These are phyloP conservation scores for Clohesyomyces aquaticus DNA, from an alignment of 495 filamentous ascomycete genomes.

Conservation along the genomic window DNA sequence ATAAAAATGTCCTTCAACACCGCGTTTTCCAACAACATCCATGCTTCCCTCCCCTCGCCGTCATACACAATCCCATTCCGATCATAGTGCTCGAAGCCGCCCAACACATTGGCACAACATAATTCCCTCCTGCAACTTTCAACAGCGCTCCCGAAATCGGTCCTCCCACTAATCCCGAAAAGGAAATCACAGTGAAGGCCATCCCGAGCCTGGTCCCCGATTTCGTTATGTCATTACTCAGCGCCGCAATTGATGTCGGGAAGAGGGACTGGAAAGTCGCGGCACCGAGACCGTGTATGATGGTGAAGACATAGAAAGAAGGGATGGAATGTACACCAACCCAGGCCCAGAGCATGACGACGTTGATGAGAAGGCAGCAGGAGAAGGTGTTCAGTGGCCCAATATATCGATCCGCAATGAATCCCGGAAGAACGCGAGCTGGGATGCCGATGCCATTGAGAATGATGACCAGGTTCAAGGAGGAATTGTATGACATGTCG, in stretches of 20 bases:
- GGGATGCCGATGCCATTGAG: conserved; percentile 71
- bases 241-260: conserved; percentile 61
- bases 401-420: conserved; percentile 63
- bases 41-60: conserved; percentile 19
- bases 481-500: conserved; percentile 56
- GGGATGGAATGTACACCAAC: conserved; percentile 13
- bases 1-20: conserved; percentile 19
- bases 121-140: conserved; percentile 6
- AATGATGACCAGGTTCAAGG: conserved; percentile 70
- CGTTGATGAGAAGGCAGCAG: conserved; percentile 48
- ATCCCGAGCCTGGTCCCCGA: conserved; percentile 80
- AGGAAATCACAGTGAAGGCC: conserved; percentile 71
- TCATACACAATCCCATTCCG: conserved; percentile 6
- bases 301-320: conserved; percentile 62
- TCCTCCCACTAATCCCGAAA: conserved; percentile 72
- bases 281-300: conserved; percentile 62
- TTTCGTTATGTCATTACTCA: conserved; percentile 67
- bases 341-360: conserved; percentile 53
- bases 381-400: conserved; percentile 67
- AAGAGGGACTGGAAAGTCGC: conserved; percentile 71
- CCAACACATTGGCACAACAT: conserved; percentile 24
- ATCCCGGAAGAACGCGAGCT: conserved; percentile 66
- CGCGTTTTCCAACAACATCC: conserved; percentile 16
- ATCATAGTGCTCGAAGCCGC: conserved; percentile 5
- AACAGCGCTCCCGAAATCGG: conserved; percentile 72